phyloP scores from a whole-genome alignment of 257 asterid genomes.

The Mentha longifolia region DNA sequence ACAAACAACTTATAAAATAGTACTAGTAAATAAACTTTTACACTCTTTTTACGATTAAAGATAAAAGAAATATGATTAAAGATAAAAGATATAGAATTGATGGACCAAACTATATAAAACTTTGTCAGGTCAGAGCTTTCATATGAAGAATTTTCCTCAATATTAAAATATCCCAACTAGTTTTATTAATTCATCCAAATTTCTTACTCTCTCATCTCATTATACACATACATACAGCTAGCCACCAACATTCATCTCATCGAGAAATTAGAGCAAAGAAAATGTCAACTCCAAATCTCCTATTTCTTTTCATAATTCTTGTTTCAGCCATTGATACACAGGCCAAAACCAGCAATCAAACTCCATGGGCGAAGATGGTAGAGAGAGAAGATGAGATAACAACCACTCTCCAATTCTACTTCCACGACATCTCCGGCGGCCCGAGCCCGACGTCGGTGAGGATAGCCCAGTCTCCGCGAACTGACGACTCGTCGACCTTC shows the following conservation, averaged over 20 bases:
- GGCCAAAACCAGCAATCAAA: background rate
- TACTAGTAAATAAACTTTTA: too few species aligned
- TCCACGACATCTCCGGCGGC: slow-evolving; percentile 12
- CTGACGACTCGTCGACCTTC: slow-evolving; percentile 2
- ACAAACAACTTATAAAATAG: too few species aligned
- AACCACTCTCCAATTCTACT: background rate
- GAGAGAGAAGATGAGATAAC: background rate
- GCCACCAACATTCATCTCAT: background rate
- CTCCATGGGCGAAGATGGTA: slow-evolving; percentile 2
- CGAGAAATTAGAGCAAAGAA: background rate
- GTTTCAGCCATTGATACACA: background rate
- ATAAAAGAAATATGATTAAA: too few species aligned
- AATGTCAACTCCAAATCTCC: background rate
- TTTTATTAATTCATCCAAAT: background rate
- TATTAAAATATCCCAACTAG: background rate
- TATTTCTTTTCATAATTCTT: background rate
- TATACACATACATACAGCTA: background rate
- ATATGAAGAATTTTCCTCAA: too few species aligned
- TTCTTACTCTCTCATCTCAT: background rate
- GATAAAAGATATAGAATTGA: too few species aligned
- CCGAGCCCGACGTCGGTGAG: slow-evolving; percentile 6
- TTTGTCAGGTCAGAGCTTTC: too few species aligned
- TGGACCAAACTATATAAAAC: too few species aligned
- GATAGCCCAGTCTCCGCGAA: background rate
- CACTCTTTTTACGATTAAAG: too few species aligned